A percentile compares a stretch with the other conserved stretches of the same genome.
These are phyloP conservation scores for Hamamelis virginiana DNA, from an alignment of 164 flowering plant species.

Conservation along the genomic window DNA sequence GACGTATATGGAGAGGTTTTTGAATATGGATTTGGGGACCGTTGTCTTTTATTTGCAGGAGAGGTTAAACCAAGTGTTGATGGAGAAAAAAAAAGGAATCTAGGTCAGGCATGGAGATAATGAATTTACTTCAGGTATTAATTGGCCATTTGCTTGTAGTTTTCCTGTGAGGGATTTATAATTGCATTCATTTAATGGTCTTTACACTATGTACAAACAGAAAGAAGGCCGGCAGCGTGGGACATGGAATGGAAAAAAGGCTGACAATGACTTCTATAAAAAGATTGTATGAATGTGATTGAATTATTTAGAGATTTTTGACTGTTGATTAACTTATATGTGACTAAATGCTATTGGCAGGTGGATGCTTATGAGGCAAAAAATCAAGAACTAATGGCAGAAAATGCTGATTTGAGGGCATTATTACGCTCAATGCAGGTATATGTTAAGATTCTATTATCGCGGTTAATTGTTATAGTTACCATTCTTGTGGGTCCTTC, in stretches of 20 bases:
- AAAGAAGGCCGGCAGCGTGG: constrained; percentile 99
- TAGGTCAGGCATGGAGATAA: constrained; percentile 97
- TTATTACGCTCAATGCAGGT: constrained; percentile 94
- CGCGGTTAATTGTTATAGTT: constrained; percentile 7
- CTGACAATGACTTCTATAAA: constrained; percentile 90
- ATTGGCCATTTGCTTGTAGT: neutral
- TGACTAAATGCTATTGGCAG: constrained; percentile 32
- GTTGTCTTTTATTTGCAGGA: constrained; percentile 48
- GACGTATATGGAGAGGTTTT: neutral
- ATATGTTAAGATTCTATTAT: constrained; percentile 4
- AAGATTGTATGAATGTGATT: constrained; percentile 70
- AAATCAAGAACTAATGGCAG: constrained; percentile 91
- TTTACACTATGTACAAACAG: constrained; percentile 39
- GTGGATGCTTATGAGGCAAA: constrained; percentile 92
- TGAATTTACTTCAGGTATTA: constrained; percentile 89
- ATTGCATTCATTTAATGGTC: constrained; percentile 4
- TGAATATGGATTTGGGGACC: neutral
- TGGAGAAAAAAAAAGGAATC: constrained; percentile 99
- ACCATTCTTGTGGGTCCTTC: neutral
- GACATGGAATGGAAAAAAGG: constrained; percentile 96
- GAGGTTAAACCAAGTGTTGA: constrained; percentile 87
- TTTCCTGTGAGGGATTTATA: neutral
- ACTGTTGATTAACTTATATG: neutral
- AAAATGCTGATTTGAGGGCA: constrained; percentile 89
- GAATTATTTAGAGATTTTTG: neutral